A percentile compares a stretch with the other conserved stretches of the same genome.
Conservation (phyloP, 352 stramenopile genomes). For the Globisporangium nodosum region DNA sequence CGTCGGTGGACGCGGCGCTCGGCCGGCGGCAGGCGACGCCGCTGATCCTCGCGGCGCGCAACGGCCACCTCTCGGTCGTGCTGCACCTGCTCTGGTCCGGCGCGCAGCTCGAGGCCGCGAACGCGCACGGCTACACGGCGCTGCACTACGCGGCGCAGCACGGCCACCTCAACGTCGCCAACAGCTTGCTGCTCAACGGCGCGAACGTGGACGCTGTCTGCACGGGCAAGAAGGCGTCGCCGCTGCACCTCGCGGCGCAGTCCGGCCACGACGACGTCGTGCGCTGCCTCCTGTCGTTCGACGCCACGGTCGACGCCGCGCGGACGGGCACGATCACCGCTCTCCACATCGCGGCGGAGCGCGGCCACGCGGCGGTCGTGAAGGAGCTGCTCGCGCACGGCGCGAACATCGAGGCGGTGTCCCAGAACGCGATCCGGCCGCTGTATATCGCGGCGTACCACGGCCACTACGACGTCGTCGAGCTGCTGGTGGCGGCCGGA, state of each 20-base stretch:
- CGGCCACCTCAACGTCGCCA: constrained; percentile 47
- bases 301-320: constrained; percentile 40
- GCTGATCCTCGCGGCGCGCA: constrained; percentile 40
- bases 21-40: constrained; percentile 27
- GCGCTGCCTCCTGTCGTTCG: constrained; percentile 42
- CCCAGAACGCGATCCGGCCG: constrained; percentile 33
- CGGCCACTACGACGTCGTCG: constrained; percentile 36
- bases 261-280: constrained; percentile 47
- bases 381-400: constrained; percentile 33
- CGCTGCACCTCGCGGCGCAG: constrained; percentile 44
- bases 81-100: constrained; percentile 44
- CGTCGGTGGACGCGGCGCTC: constrained; percentile 29
- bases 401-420: constrained; percentile 35
- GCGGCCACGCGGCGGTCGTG: constrained; percentile 32
- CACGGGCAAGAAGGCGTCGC: constrained; percentile 19
- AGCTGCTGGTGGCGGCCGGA: constrained; percentile 32
- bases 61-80: constrained; percentile 40
- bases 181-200: constrained; percentile 46
- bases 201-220: constrained; percentile 43
- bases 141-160: constrained; percentile 49
- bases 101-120: constrained; percentile 34
- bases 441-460: constrained; percentile 49
- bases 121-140: constrained; percentile 39
- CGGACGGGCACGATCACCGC: constrained; percentile 37
- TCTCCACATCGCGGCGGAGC: constrained; percentile 51